phyloP scores from a whole-genome alignment of 805 yeast genomes.

The Kodamaea hsintzibuensis region DNA sequence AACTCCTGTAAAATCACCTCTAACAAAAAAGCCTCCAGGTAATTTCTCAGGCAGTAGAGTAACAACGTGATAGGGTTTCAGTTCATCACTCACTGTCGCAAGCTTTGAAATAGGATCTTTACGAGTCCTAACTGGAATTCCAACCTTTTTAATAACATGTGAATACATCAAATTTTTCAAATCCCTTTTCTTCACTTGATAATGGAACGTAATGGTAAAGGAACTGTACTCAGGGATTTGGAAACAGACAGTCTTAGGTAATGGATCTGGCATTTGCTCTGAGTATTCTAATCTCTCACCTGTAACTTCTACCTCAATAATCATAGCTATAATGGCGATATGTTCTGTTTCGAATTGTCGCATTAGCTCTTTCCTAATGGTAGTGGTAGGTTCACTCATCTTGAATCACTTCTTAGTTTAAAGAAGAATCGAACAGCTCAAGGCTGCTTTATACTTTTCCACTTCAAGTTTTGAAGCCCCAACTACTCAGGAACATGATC shows the following conservation, averaged over 20 bases:
- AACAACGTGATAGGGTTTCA: conserved; percentile 17
- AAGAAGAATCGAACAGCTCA: neutral
- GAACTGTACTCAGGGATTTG: conserved; percentile 27
- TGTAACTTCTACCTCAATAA: conserved; percentile 25
- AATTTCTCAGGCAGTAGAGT: conserved; percentile 26
- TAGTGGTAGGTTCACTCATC: neutral
- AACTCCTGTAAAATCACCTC: neutral
- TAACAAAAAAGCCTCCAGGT: conserved; percentile 14
- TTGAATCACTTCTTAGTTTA: neutral
- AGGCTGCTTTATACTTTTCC: neutral
- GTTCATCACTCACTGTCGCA: conserved; percentile 17
- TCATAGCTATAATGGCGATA: conserved; percentile 25
- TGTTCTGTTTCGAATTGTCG: conserved; percentile 22
- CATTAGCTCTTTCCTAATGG: neutral
- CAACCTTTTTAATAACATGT: conserved; percentile 29
- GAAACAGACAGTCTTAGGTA: conserved; percentile 25
- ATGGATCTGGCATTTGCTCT: conserved; percentile 22
- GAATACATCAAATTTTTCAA: conserved; percentile 23
- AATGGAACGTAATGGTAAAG: conserved; percentile 24
- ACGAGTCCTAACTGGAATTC: conserved; percentile 24
- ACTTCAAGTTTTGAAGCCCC: neutral
- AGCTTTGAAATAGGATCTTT: conserved; percentile 18
- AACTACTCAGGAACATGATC: too few relatives aligned
- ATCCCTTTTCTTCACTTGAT: conserved; percentile 20
- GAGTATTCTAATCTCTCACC: conserved; percentile 21